Evolutionary conservation across 2,329 filamentous ascomycete species (phyloP).

Genomic region (Diaporthe sp.): DNA sequence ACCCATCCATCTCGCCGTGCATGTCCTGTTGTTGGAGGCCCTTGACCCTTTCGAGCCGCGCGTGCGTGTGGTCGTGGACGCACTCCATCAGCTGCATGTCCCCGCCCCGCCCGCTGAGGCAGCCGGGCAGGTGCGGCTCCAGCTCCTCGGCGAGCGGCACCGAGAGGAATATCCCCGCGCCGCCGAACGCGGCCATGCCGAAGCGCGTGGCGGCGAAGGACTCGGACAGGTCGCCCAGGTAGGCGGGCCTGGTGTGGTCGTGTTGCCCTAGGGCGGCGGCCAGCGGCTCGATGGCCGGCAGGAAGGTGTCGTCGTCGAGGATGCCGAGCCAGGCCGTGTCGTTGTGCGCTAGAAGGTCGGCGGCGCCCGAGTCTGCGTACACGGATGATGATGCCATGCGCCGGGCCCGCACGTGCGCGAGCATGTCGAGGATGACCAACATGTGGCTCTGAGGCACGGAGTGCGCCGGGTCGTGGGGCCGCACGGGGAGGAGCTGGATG

Average conservation of each 20-base stretch:
- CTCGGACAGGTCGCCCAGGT: slow-evolving; percentile 71
- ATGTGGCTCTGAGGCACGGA: slow-evolving; percentile 66
- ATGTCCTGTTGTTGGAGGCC: slow-evolving; percentile 72
- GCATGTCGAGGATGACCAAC: slow-evolving; percentile 62
- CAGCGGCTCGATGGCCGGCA: slow-evolving; percentile 64
- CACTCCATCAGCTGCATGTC: slow-evolving; percentile 71
- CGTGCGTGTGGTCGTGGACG: slow-evolving; percentile 66
- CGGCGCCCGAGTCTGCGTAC: background rate
- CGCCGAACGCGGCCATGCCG: slow-evolving; percentile 73
- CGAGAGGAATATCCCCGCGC: slow-evolving; percentile 72
- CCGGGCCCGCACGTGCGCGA: slow-evolving; percentile 49
- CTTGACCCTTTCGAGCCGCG: slow-evolving; percentile 65
- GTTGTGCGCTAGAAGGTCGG: slow-evolving; percentile 46
- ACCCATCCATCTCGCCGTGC: slow-evolving; percentile 66
- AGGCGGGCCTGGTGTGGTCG: slow-evolving; percentile 63
- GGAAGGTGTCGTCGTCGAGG: slow-evolving; percentile 73
- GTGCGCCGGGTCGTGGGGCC: slow-evolving; percentile 50
- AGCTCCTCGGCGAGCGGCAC: slow-evolving; percentile 64
- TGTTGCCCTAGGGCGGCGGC: slow-evolving; percentile 58
- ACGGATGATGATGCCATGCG: background rate
- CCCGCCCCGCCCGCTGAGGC: slow-evolving; percentile 63
- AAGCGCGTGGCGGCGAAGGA: slow-evolving; percentile 66
- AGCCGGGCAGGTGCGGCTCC: slow-evolving; percentile 61
- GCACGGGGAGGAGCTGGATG: slow-evolving; percentile 53
- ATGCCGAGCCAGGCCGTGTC: slow-evolving; percentile 66